phyloP scores from a whole-genome alignment of 305 asterid species.

The Fraxinus platypoda region DNA sequence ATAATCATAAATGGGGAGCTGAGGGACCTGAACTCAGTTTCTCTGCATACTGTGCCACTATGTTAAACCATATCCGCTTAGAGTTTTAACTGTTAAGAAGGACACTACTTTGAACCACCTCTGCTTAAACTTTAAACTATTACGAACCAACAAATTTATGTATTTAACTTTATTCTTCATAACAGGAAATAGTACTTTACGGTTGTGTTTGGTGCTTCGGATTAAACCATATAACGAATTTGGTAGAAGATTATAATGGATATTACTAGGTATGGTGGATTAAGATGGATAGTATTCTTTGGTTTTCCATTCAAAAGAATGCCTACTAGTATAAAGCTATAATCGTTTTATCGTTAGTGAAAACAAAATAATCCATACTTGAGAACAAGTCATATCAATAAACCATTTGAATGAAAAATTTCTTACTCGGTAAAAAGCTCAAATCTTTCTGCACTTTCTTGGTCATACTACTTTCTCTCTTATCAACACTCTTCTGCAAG shows the following conservation, averaged over 20 bases:
- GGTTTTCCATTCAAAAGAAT: background rate
- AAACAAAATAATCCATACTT: background rate
- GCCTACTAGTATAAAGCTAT: background rate
- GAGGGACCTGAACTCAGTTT: background rate
- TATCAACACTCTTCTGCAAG: background rate
- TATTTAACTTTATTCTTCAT: background rate
- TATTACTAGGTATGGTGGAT: background rate
- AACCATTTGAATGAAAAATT: background rate
- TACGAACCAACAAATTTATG: background rate
- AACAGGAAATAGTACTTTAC: background rate
- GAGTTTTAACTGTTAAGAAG: background rate
- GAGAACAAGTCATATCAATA: background rate
- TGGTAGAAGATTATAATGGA: background rate
- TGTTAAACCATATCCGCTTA: background rate
- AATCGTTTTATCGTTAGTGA: background rate
- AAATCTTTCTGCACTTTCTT: background rate
- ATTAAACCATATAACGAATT: background rate
- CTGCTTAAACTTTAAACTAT: background rate
- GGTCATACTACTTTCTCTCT: background rate
- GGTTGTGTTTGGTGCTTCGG: background rate
- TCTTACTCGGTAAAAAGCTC: conserved; percentile 16
- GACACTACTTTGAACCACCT: background rate
- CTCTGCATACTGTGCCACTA: background rate
- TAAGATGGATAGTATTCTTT: background rate
- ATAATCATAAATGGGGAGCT: background rate